Evolutionary conservation across 2,329 filamentous ascomycete species (phyloP), one percentile per base, ranked within the genome.

Genomic region (Pseudocercospora ulei): DNA sequence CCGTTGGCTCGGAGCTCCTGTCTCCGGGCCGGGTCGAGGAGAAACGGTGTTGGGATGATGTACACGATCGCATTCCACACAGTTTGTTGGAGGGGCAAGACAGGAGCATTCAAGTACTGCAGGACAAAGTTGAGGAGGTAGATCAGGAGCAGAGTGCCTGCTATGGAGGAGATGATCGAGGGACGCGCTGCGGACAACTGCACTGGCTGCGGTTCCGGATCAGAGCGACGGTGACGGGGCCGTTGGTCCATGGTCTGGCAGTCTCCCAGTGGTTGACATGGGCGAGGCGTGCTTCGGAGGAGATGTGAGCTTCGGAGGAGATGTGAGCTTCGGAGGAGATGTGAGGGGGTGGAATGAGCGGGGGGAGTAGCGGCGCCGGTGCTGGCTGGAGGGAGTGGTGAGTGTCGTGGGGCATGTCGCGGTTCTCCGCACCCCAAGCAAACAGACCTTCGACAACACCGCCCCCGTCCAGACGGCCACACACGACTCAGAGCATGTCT

Each of bases 1-100:
- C 44, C 39, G 34, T 48, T 58, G 41, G 41, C 48, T 47, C 37
- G 48, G 44, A 52, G 48, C 46, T 49, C 57, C 39, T 46, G 48
- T 46, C 49, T 40, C 41, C 48, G 52, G 56, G 78, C 72, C 48
- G 78, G 46, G 37, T 69, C 62, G 61, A 75, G 71, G 22, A 83
- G 59, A 1, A 81, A 53, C 16, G 63, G 62, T 9, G 69, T 65
- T 1, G 80, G 80, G 8, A 70, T 68, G 19, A 72, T 34, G 47
- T 67, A 66, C 38, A 83, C 70, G 18, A 80, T 44, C 16, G 59
- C 57, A 60, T 80, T 72, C 78, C 79, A 82, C 23, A 76, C 54
- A 36, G 76, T 56, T 49, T 69, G 64, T 41, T 65, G 55, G 52
- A 69, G 52, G 47, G 62, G 56, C 3, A 67, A 50, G 13, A 65